Base-by-base conservation (phyloP, 1,284 basidiomycete genomes). In the Kwoniella shivajii region DNA sequence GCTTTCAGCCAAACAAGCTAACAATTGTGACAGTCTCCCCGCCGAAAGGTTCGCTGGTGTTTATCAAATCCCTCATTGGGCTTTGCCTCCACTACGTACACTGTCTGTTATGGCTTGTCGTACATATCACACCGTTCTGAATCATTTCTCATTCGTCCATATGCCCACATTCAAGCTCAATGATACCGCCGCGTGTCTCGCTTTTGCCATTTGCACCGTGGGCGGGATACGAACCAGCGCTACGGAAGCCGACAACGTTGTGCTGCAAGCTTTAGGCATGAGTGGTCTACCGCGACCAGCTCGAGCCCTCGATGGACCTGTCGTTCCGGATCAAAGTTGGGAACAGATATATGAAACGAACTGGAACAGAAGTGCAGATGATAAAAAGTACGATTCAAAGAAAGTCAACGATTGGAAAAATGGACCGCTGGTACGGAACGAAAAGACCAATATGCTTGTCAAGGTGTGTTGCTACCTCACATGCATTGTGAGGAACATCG, bases 361-460 rank as follows among this genome's bases (percentile, higher is more conserved):
- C 31, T 69, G 60, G 47, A 30, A 48, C 5, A 45, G 33, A 18
- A 34, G 20, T 4, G 24, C 38, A 2, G 53, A 42, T 7, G 51
- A 39, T 2, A 42, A 54, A 11, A 43, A 56, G 18, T 36, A 34
- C 26, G 59, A 58, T 38, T 56, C 48, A 29, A 36, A 56, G 31
- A 54, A 64, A 5, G 69, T 73, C 0, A 67, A 62, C 31, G 54
- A 68, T 29, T 77, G 75, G 75, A 54, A 67, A 16, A 67, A 60
- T 27, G 75, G 65, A 6, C 63, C 64, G 47, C 56, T 75, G 33
- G 74, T 77, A n/a, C 59, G 74, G 36, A 69, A 68, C 42, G 77
- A 80, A 56, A 80, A 80, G 72, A 77, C 76, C 9, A 77, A 78
- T 55, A 79, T 80, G 75, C 71, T 79, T 9, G 74, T 79, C 60